Evolutionary conservation across 2,329 filamentous ascomycete genomes (phyloP), one percentile per base, ranked within the genome.

Genomic region (Fusarium azukiicola): DNA sequence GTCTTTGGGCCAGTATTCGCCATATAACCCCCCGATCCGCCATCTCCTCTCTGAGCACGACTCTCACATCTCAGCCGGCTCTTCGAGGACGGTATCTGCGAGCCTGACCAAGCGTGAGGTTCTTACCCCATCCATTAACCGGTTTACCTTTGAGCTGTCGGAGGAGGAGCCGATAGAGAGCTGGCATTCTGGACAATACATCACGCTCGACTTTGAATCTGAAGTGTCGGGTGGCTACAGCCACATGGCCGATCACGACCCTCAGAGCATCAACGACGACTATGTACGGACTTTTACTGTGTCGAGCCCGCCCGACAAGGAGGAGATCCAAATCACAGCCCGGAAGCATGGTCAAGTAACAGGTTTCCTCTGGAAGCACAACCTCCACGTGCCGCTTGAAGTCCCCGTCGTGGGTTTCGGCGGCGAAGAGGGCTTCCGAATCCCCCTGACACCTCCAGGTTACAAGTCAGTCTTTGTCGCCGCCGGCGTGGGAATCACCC

Each of bases 201-300:
- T 96, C 23, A 96, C 96, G 2, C 86, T 98, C 5, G 94, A 96
- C 75, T 97, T 98, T 82, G 89, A 91, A 17, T 85, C 90, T 0
- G 94, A 97, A 81, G 88, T 98, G 3, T 93, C 95, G 77, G 85
- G 90, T 16, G 96, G 96, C 1, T 98, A 96, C 85, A 93, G 91
- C 66, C 97, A 98, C 84, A 98, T 98, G 96, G 90, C 94, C 5
- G 94, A 98, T 77, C 93, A 95, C 73, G 96, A 98, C 79, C 96
- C 96, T 9, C 91, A 91, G 78, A 96, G 94, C 80, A 85, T 98
- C 21, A 98, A 98, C 81, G 96, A 98, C 84, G 96, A 98, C 84
- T 97, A 93, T 76, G 90, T 98, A 8, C 90, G 96, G 40, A 98
- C 96, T 0, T 98, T 98, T 83, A 98, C 96, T 4, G 91, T 98